These are phyloP conservation scores for Juncus effusus DNA, from an alignment of 176 grass and related monocot species.

Conservation along the genomic window DNA sequence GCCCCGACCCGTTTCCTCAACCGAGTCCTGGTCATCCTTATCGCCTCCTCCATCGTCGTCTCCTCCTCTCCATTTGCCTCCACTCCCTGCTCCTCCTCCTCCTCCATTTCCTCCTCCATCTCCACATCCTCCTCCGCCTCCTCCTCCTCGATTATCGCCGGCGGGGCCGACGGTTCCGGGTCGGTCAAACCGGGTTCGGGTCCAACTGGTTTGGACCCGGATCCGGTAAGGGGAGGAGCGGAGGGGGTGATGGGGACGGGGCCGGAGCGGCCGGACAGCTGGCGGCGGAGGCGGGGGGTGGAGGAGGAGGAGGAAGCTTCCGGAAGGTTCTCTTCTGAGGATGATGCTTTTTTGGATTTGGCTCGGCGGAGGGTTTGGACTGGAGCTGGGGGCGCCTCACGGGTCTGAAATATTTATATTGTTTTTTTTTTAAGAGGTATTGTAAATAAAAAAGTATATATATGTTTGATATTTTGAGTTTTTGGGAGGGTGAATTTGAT, in stretches of 20 bases:
- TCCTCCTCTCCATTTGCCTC: conserved; percentile 33
- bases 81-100: conserved; percentile 34
- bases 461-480: too few relatives aligned
- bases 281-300: conserved; percentile 27
- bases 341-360: conserved; percentile 13
- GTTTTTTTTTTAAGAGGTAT: too few relatives aligned
- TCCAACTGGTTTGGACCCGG: conserved; percentile 14
- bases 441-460: too few relatives aligned
- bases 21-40: conserved; percentile 58
- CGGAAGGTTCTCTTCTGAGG: conserved; percentile 24
- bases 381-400: conserved; percentile 37
- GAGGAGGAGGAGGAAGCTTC: conserved; percentile 9
- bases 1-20: conserved; percentile 64
- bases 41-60: conserved; percentile 74
- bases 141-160: conserved; percentile 35
- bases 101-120: conserved; percentile 21
- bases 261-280: conserved; percentile 32
- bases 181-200: conserved; percentile 10
- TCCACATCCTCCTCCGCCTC: conserved; percentile 40
- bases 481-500: too few relatives aligned
- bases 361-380: conserved; percentile 52
- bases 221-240: conserved; percentile 6
- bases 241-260: conserved; percentile 13
- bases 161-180: conserved; percentile 22
- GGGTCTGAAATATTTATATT: conserved; percentile 20